Conservation (phyloP, 2,329 filamentous ascomycete genomes). For the Cladophialophora bantiana region DNA sequence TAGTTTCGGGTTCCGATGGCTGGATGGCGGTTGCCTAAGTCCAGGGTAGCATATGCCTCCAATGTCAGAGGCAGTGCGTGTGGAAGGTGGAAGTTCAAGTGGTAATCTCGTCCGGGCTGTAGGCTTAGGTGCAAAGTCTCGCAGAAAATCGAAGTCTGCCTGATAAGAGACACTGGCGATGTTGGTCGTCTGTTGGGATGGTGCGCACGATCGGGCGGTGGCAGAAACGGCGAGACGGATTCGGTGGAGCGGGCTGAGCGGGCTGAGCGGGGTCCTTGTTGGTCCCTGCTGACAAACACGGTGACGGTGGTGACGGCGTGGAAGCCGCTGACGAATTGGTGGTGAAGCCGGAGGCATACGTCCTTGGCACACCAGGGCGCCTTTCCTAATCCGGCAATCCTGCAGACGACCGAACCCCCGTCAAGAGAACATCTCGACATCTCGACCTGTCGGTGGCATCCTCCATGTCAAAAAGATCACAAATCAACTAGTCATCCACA, state of each 20-base stretch:
- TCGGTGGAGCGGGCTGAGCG: not conserved
- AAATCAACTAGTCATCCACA: not conserved
- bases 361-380: not conserved
- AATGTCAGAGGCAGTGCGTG: not conserved
- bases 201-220: not conserved
- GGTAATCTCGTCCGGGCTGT: not conserved
- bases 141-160: not conserved
- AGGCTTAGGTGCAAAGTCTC: not conserved
- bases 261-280: not conserved
- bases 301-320: not conserved
- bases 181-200: not conserved
- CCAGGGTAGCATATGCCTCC: not conserved
- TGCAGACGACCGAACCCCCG: not conserved
- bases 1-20: not conserved
- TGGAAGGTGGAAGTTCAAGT: not conserved
- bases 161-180: not conserved
- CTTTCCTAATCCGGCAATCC: conserved; percentile 8
- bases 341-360: conserved; percentile 1
- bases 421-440: not conserved
- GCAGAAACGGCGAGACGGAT: not conserved
- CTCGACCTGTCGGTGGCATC: too few relatives aligned
- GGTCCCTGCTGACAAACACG: conserved; percentile 2
- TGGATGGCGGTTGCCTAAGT: not conserved
- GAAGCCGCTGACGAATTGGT: conserved; percentile 20
- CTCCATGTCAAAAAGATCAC: conserved; percentile 1